A percentile compares a stretch with the other conserved stretches of the same genome.
These are phyloP conservation scores for Beauveria asiatica DNA, from an alignment of 2,329 filamentous ascomycete genomes.

Conservation along the genomic window DNA sequence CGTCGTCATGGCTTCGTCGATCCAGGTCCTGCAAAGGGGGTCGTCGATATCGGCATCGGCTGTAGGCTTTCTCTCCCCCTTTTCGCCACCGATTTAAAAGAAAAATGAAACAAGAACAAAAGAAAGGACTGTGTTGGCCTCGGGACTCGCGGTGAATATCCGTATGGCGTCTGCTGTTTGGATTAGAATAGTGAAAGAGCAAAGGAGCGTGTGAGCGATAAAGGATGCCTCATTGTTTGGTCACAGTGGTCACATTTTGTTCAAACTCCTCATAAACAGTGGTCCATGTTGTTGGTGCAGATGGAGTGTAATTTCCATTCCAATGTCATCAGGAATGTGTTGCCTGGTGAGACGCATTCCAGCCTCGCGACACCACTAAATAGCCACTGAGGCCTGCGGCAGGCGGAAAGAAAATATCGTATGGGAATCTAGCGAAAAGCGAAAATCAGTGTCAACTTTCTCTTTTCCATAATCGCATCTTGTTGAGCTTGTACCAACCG, in stretches of 20 bases:
- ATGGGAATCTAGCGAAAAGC: background rate
- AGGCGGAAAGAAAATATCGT: background rate
- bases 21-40: background rate
- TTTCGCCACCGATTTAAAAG: background rate
- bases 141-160: background rate
- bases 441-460: background rate
- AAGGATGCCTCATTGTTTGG: background rate
- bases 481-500: background rate
- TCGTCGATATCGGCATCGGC: background rate
- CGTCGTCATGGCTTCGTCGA: background rate
- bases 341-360: constrained; percentile 30
- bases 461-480: background rate
- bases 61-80: background rate
- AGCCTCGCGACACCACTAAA: constrained; percentile 13
- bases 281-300: background rate
- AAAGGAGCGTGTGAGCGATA: background rate
- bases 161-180: background rate
- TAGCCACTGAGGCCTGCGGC: background rate
- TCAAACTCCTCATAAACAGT: constrained; percentile 5
- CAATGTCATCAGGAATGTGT: constrained; percentile 31
- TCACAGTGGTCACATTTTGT: background rate
- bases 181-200: background rate
- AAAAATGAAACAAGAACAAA: background rate
- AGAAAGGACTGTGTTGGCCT: background rate
- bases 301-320: constrained; percentile 18